These are phyloP conservation scores for Epichloe gansuensis DNA, from an alignment of 2,329 filamentous ascomycete genomes.

Conservation along the genomic window DNA sequence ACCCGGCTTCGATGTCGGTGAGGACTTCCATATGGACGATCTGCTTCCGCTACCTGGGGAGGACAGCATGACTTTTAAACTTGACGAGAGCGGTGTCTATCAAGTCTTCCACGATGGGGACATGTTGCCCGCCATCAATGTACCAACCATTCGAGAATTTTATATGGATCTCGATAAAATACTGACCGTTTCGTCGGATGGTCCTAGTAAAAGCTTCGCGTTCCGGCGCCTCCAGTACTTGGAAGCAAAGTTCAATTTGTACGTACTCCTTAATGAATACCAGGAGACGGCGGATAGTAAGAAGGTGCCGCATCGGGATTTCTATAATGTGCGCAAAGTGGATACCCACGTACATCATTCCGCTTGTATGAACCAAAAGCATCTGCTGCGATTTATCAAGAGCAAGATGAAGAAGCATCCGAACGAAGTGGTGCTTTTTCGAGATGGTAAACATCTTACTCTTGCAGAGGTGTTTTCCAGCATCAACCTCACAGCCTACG, in stretches of 20 bases:
- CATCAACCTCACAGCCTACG: conserved; percentile 94
- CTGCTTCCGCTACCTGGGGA: conserved; percentile 58
- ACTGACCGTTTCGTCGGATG: conserved; percentile 81
- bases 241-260: conserved; percentile 94
- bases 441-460: conserved; percentile 86
- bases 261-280: conserved; percentile 87
- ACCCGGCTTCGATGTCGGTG: conserved; percentile 78
- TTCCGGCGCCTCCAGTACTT: conserved; percentile 90
- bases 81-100: conserved; percentile 79
- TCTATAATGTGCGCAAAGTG: conserved; percentile 97
- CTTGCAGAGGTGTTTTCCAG: conserved; percentile 90
- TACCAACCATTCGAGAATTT: conserved; percentile 90
- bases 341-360: conserved; percentile 99
- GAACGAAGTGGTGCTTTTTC: conserved; percentile 82
- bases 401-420: conserved; percentile 99
- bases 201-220: conserved; percentile 92
- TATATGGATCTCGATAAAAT: conserved; percentile 90
- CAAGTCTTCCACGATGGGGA: conserved; percentile 67
- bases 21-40: conserved; percentile 79
- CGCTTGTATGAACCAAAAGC: conserved; percentile 99
- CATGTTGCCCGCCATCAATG: conserved; percentile 57
- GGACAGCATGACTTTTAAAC: conserved; percentile 59
- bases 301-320: conserved; percentile 92
- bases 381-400: conserved; percentile 95
- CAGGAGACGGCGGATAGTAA: conserved; percentile 98